A percentile compares a stretch with the other conserved stretches of the same genome.
These are phyloP conservation scores for Penicillium psychrofluorescens DNA, from an alignment of 495 filamentous ascomycete genomes.

Conservation along the genomic window DNA sequence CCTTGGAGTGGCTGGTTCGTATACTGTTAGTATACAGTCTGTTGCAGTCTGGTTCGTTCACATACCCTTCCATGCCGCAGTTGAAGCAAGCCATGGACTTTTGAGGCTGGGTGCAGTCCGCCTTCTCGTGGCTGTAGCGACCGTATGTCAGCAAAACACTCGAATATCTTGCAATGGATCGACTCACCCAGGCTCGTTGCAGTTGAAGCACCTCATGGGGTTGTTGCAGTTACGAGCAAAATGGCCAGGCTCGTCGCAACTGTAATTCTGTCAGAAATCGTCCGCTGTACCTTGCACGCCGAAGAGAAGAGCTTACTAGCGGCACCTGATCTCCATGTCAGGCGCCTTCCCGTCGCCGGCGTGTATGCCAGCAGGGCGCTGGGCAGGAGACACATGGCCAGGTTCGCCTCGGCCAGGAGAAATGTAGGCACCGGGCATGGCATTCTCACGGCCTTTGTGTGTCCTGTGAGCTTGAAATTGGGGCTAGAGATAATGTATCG, in stretches of 20 bases:
- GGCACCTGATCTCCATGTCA: constrained; percentile 25
- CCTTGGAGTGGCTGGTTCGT: constrained; percentile 1
- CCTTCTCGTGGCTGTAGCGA: not conserved
- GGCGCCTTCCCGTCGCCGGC: constrained; percentile 5
- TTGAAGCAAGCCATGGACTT: not conserved
- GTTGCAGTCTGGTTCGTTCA: too few species aligned
- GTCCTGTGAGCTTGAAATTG: too few species aligned
- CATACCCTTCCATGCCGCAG: not conserved
- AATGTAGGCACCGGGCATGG: too few species aligned
- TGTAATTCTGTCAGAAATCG: not conserved
- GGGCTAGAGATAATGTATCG: too few species aligned
- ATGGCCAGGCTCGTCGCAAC: constrained; percentile 47
- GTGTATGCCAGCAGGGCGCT: too few species aligned
- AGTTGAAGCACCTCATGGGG: constrained; percentile 66
- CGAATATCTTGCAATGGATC: not conserved
- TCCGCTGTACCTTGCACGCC: too few species aligned
- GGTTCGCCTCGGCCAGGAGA: too few species aligned
- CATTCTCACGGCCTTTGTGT: too few species aligned
- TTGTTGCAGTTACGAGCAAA: constrained; percentile 53
- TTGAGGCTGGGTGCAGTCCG: not conserved
- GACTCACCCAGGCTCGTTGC: constrained; percentile 61
- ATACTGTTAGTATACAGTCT: not conserved
- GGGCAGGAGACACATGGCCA: too few species aligned
- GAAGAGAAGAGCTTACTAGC: constrained; percentile 31
- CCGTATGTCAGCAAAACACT: not conserved